Evolutionary conservation across 2,329 filamentous ascomycete genomes (phyloP).

Genomic region (Ustulina deusta): DNA sequence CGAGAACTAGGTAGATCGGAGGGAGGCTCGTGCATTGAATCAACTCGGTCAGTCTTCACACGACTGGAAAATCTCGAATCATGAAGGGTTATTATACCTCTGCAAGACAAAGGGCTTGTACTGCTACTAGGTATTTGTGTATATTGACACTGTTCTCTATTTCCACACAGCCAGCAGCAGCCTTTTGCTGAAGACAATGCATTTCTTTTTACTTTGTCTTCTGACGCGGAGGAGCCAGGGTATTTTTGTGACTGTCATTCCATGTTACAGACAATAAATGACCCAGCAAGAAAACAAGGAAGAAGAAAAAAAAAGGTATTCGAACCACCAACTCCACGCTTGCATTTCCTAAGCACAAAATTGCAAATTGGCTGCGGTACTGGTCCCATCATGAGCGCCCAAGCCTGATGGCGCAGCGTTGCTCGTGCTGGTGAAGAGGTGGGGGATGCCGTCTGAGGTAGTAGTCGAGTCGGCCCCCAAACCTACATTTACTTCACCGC

Average conservation of each 20-base stretch:
- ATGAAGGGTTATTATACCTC: background rate
- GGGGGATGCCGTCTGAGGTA: background rate
- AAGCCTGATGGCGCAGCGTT: background rate
- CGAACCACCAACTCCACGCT: conserved; percentile 7
- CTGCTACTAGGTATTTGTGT: background rate
- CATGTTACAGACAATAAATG: background rate
- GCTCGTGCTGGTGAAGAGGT: background rate
- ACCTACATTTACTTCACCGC: background rate
- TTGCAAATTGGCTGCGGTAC: background rate
- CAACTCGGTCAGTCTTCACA: background rate
- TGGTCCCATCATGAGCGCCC: background rate
- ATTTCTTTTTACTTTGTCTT: too few relatives aligned
- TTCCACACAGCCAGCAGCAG: background rate
- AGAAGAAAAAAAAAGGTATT: background rate
- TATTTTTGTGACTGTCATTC: background rate
- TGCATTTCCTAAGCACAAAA: background rate
- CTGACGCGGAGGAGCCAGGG: too few relatives aligned
- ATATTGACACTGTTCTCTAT: background rate
- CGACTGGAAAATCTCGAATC: conserved; percentile 1
- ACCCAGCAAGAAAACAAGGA: too few relatives aligned
- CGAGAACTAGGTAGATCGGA: background rate
- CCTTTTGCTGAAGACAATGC: background rate
- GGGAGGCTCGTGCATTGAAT: background rate
- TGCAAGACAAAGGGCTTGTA: background rate
- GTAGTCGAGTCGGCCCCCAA: conserved; percentile 7